A percentile compares a stretch with the other conserved stretches of the same genome.
These are phyloP conservation scores for Fragaria ananassa DNA, from an alignment of 306 rosid genomes.

Conservation along the genomic window DNA sequence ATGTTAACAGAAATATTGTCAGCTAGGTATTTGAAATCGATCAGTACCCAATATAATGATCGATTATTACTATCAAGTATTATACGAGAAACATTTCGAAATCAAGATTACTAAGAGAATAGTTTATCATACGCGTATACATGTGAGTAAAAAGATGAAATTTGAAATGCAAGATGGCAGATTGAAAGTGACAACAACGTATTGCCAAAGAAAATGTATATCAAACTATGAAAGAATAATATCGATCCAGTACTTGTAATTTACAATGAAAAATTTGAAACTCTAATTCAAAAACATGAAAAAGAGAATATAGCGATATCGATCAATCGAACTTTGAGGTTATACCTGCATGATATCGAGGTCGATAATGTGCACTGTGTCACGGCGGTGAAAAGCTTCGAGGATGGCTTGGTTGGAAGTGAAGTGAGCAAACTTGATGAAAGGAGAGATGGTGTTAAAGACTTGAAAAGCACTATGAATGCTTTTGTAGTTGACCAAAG, in stretches of 20 bases:
- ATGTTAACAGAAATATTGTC: background rate
- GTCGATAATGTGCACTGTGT: constrained; percentile 63
- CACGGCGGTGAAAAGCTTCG: constrained; percentile 55
- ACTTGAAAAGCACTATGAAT: constrained; percentile 61
- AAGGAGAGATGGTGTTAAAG: constrained; percentile 71
- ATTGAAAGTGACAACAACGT: background rate
- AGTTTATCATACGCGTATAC: background rate
- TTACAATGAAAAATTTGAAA: background rate
- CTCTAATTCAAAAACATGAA: background rate
- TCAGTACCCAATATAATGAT: background rate
- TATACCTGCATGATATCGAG: constrained; percentile 71
- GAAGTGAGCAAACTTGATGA: constrained; percentile 82
- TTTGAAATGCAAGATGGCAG: background rate
- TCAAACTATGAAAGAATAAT: background rate
- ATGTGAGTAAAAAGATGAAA: background rate
- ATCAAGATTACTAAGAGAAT: background rate
- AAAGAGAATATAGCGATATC: too few relatives aligned
- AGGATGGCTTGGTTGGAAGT: constrained; percentile 87
- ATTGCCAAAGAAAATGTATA: background rate
- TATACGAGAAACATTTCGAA: background rate
- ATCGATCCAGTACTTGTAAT: background rate
- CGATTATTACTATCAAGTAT: background rate
- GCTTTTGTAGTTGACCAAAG: constrained; percentile 50
- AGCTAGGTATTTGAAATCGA: background rate
- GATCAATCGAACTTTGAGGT: background rate